Evolutionary conservation across 208 protist species (phyloP).

Genomic region (Trypanosoma conorhini): DNA sequence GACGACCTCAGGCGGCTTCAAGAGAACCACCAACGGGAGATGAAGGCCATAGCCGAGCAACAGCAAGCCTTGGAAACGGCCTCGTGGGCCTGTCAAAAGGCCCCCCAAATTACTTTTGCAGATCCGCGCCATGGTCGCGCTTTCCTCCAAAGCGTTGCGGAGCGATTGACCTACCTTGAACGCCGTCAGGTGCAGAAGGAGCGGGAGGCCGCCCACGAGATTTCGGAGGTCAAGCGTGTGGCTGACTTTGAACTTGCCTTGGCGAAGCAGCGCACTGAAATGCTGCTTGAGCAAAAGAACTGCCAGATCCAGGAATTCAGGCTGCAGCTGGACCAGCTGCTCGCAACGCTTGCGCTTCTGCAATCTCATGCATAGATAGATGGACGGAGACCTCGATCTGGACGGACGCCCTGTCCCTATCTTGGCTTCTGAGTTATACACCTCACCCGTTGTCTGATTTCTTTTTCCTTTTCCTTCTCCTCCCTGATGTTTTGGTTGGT

Average conservation of each 20-base stretch:
- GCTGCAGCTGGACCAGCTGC: conserved; percentile 68
- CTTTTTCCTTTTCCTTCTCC: not conserved
- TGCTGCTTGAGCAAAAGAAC: conserved; percentile 83
- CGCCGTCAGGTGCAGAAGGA: conserved; percentile 55
- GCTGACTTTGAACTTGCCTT: conserved; percentile 66
- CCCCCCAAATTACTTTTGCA: conserved; percentile 1
- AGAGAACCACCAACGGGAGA: conserved; percentile 38
- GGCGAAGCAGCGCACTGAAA: conserved; percentile 53
- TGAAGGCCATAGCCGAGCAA: conserved; percentile 30
- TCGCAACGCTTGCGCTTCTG: conserved; percentile 33
- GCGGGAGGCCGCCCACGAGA: conserved; percentile 48
- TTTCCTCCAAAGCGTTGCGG: conserved; percentile 56
- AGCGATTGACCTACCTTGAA: conserved; percentile 71
- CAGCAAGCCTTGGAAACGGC: conserved; percentile 1
- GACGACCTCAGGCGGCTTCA: conserved; percentile 48
- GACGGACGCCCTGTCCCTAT: not conserved
- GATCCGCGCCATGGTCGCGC: conserved; percentile 12
- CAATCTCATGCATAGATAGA: not conserved
- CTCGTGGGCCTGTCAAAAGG: conserved; percentile 11
- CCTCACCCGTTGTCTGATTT: not conserved
- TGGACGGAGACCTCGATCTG: not conserved
- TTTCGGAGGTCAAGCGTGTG: conserved; percentile 58
- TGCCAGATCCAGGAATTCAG: conserved; percentile 79
- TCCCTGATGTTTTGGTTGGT: not conserved
- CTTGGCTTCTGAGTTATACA: not conserved